These are phyloP conservation scores for Rosa lucieae DNA, from an alignment of 306 rosid genomes.

Conservation along the genomic window DNA sequence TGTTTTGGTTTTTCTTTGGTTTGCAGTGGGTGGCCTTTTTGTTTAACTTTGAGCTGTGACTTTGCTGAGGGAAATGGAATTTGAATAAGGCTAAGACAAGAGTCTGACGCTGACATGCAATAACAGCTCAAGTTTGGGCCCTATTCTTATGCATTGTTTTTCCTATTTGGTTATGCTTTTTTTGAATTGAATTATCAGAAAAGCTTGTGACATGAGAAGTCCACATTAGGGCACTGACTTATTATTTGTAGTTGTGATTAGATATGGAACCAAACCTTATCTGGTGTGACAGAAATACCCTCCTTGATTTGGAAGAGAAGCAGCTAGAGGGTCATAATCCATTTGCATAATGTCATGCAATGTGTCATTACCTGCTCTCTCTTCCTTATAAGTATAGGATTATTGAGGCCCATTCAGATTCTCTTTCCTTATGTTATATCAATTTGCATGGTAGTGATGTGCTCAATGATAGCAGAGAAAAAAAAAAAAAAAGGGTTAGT, in stretches of 20 bases:
- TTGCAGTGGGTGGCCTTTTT: slow-evolving; percentile 36
- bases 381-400: not conserved
- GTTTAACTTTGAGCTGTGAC: slow-evolving; percentile 35
- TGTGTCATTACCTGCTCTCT: not conserved
- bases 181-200: slow-evolving; percentile 10
- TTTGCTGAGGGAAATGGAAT: slow-evolving; percentile 33
- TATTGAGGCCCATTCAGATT: slow-evolving; percentile 4
- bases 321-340: not conserved
- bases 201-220: slow-evolving; percentile 18
- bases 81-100: slow-evolving; percentile 47
- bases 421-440: not conserved
- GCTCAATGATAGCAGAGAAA: not conserved
- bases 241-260: slow-evolving; percentile 1
- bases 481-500: not conserved
- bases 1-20: slow-evolving; percentile 41
- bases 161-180: not conserved
- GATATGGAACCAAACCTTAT: slow-evolving; percentile 24
- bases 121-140: slow-evolving; percentile 35
- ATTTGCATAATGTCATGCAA: not conserved
- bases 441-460: not conserved
- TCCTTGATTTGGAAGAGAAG: slow-evolving; percentile 25
- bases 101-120: slow-evolving; percentile 59
- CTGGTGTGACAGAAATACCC: slow-evolving; percentile 25
- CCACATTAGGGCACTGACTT: slow-evolving; percentile 25
- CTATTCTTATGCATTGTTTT: slow-evolving; percentile 27